Conservation (phyloP, 495 filamentous ascomycete species). For the Xylaria palmicola region DNA sequence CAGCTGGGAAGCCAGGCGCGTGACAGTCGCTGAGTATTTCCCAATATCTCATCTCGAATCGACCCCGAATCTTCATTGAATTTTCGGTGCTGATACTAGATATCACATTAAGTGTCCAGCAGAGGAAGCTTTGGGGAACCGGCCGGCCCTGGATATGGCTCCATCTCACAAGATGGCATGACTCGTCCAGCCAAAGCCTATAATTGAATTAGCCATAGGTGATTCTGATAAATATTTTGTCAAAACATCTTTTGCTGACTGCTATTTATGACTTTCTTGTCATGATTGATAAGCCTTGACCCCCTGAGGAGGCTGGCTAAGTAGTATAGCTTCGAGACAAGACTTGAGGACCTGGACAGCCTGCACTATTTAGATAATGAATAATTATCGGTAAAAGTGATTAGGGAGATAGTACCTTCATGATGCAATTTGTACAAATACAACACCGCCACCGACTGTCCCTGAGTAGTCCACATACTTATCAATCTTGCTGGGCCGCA, state of each 20-base stretch:
- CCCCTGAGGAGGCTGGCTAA: neutral
- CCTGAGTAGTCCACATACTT: no score
- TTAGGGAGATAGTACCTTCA: neutral
- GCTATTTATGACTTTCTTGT: neutral
- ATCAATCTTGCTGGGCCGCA: no score
- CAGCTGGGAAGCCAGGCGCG: neutral
- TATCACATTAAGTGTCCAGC: neutral
- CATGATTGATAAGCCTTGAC: neutral
- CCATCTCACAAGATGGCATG: neutral
- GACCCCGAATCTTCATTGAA: neutral
- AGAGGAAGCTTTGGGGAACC: neutral
- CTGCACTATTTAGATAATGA: neutral
- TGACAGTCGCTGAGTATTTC: neutral
- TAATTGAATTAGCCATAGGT: neutral
- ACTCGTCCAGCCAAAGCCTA: neutral
- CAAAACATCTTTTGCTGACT: neutral
- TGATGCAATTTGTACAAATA: neutral
- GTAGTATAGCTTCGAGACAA: neutral
- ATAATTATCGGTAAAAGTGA: neutral
- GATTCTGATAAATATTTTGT: neutral
- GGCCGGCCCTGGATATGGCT: neutral
- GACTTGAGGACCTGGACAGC: neutral
- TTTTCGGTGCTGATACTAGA: neutral
- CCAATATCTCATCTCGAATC: neutral
- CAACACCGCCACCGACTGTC: neutral